Percentiles rank a stretch among this genome's conserved stretches.
Conservation (phyloP, 2,329 filamentous ascomycete genomes). For the Emmonsia crescens region DNA sequence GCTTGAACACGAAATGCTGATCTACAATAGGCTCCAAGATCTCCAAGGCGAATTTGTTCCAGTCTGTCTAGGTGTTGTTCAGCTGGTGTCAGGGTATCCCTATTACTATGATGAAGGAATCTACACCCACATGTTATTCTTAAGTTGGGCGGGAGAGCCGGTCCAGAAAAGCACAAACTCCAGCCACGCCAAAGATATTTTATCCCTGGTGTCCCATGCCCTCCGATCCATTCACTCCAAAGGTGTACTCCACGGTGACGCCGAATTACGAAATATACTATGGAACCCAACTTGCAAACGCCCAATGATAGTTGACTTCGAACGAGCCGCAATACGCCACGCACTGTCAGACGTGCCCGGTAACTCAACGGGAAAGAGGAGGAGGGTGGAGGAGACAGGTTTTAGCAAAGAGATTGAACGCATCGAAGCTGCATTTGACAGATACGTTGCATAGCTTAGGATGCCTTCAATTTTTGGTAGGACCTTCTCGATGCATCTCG, state of each 20-base stretch:
- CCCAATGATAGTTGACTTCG: constrained; percentile 4
- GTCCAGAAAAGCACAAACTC: not conserved
- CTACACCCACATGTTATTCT: constrained; percentile 4
- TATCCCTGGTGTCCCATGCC: not conserved
- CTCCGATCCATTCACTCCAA: constrained; percentile 6
- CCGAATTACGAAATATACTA: constrained; percentile 10
- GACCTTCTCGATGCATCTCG: too few relatives aligned
- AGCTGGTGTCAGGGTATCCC: not conserved
- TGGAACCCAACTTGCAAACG: constrained; percentile 12
- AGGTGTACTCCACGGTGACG: constrained; percentile 11
- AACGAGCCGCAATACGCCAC: not conserved
- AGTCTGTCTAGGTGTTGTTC: not conserved
- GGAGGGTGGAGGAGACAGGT: not conserved
- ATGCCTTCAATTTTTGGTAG: not conserved
- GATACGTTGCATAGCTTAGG: not conserved
- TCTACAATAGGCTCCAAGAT: constrained; percentile 2
- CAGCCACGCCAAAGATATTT: not conserved
- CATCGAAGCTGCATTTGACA: not conserved
- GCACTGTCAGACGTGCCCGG: not conserved
- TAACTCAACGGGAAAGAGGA: constrained; percentile 1
- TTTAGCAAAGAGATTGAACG: constrained; percentile 1
- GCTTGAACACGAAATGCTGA: not conserved
- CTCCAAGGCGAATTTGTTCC: constrained; percentile 2
- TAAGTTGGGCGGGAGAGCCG: constrained; percentile 5
- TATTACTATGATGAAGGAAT: constrained; percentile 4